A percentile compares a stretch with the other conserved stretches of the same genome.
Conservation (phyloP, 1,139 yeast genomes). For the Martiniozyma asiatica region DNA sequence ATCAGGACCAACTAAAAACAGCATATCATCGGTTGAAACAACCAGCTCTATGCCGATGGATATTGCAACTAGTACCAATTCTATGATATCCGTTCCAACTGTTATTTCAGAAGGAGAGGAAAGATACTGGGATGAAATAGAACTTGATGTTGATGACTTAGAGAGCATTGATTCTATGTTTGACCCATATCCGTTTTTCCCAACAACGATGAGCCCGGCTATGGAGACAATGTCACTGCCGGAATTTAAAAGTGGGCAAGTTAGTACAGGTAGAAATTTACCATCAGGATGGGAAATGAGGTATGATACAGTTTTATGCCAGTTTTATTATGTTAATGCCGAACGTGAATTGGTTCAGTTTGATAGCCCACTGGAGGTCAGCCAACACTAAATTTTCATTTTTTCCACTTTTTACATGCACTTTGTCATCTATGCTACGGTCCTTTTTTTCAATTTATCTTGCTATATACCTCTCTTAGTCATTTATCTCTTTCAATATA, state of each 20-base stretch:
- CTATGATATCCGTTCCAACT: too few species aligned
- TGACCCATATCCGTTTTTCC: not conserved
- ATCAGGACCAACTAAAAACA: too few species aligned
- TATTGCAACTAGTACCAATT: too few species aligned
- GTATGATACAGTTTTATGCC: conserved; percentile 21
- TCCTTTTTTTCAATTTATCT: not conserved
- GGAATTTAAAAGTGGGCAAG: too few species aligned
- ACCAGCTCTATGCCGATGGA: too few species aligned
- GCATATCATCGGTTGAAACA: too few species aligned
- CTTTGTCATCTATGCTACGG: conserved; percentile 1
- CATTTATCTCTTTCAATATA: not conserved
- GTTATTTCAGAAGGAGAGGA: too few species aligned
- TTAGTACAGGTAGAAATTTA: conserved; percentile 8
- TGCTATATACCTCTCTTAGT: not conserved
- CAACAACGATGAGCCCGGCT: too few species aligned
- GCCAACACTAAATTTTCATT: conserved; percentile 2
- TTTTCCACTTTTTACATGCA: not conserved
- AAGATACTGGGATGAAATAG: not conserved
- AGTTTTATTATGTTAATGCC: conserved; percentile 21
- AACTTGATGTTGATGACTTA: conserved; percentile 1
- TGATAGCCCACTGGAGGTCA: conserved; percentile 24
- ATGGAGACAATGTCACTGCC: too few species aligned
- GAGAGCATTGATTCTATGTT: conserved; percentile 3
- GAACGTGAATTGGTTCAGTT: conserved; percentile 19
- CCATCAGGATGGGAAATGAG: conserved; percentile 23